Percentiles rank a stretch among this genome's conserved stretches.
Evolutionary conservation across 2,329 filamentous ascomycete species (phyloP).

Genomic region (Neospermospora avenae): DNA sequence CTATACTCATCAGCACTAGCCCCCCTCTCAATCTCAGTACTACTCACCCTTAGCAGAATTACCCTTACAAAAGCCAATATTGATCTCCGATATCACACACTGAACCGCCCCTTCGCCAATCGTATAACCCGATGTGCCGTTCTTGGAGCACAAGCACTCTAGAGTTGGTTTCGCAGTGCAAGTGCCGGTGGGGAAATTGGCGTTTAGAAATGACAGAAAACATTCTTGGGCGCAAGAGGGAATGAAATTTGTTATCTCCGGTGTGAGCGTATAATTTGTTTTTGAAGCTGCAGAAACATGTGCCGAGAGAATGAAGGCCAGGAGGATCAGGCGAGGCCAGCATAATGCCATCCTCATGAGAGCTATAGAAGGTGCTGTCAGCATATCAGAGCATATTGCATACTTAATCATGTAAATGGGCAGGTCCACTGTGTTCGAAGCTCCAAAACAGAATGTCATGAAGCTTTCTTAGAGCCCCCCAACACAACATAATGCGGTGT

Average conservation of each 20-base stretch:
- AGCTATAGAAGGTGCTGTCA: constrained; percentile 22
- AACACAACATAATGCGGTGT: background rate
- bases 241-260: constrained; percentile 32
- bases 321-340: constrained; percentile 31
- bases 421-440: constrained; percentile 7
- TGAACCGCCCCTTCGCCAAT: constrained; percentile 69
- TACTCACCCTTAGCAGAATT: constrained; percentile 36
- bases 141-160: constrained; percentile 60
- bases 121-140: constrained; percentile 60
- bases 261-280: constrained; percentile 22
- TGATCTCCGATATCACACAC: constrained; percentile 57
- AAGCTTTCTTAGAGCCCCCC: background rate
- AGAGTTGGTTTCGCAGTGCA: constrained; percentile 53
- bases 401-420: no score
- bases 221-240: constrained; percentile 55
- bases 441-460: background rate
- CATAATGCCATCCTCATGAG: constrained; percentile 34
- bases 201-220: constrained; percentile 58
- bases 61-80: constrained; percentile 49
- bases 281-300: constrained; percentile 18
- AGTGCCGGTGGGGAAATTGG: constrained; percentile 50
- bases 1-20: constrained; percentile 18
- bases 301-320: constrained; percentile 27
- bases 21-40: background rate
- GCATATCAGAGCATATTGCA: constrained; percentile 12